Base-by-base conservation (phyloP, 1,284 basidiomycete species). In the Ceratobasidium sp. region DNA sequence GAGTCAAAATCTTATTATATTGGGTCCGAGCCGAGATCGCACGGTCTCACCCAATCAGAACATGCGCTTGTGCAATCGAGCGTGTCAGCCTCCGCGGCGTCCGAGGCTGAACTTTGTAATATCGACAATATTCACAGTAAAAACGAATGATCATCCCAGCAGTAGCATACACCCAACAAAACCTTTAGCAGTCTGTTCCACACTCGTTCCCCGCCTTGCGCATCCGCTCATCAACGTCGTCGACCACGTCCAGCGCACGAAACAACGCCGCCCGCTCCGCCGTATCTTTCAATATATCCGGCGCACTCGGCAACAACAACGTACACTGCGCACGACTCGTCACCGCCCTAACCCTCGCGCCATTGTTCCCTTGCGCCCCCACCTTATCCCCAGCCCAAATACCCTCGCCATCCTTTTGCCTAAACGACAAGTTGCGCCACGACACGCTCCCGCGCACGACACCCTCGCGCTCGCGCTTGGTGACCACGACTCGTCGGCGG, bases 391-490 rank as follows among this genome's bases (percentile, higher is more conserved):
- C 59, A 0, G 23, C 50, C 71, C 71, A 74, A 27, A 74, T 74
- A n/a, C 71, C 70, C 57, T 44, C 70, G 10, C 55, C 71, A 10
- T 59, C 46, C 30, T 74, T 50, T 41, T 54, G 48, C 71, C 69
- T 48, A 60, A 74, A 74, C 30, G 71, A 74, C 71, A 74, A 10
- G 44, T 74, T 62, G 12, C 38, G 44, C 71, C 71, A 74, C 44
- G n/a, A 44, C 44, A 64, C 71, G 20, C 23, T 33, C 7, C 71
- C 71, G 23, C 41, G 57, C 23, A 74, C 71, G n/a, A n/a, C 7
- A 1, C 59, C 59, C 50, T 74, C 59, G 18, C 59, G 16, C 41
- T 74, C 59, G n/a, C 46, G 71, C 46, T 60, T 50, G 2, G 60
- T 33, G 23, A 8, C 62, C 16, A 74, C 33, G 3, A 44, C 71